Percentiles rank a stretch among this genome's conserved stretches.
Conservation (phyloP, 257 asterid species). For the Lycium barbarum region DNA sequence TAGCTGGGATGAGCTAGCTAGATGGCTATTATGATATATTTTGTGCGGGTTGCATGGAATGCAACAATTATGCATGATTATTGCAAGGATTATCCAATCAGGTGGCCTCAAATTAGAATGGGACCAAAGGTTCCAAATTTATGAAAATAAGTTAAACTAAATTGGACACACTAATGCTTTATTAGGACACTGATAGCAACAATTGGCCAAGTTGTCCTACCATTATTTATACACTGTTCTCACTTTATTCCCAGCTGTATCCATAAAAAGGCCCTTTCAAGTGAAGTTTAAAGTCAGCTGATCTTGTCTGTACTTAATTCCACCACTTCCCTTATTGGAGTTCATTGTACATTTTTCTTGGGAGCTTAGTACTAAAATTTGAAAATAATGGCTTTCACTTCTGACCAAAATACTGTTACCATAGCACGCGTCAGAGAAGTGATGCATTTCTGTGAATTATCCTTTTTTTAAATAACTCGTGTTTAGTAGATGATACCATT, state of each 20-base stretch:
- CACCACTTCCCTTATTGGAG: neutral
- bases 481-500: too few species aligned
- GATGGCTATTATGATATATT: neutral
- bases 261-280: neutral
- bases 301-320: neutral
- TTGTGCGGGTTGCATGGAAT: neutral
- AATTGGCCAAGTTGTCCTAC: conserved; percentile 15
- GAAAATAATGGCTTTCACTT: neutral
- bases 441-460: too few species aligned
- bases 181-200: conserved; percentile 7
- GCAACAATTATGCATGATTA: conserved; percentile 22
- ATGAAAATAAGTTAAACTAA: neutral
- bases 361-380: neutral
- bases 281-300: neutral
- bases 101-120: neutral
- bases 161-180: conserved; percentile 17
- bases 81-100: neutral
- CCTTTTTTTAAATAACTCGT: too few species aligned
- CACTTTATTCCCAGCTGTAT: conserved; percentile 23
- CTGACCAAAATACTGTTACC: neutral
- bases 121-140: neutral
- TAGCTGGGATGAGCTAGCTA: too few species aligned
- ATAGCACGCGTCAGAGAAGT: too few species aligned
- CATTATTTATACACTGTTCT: neutral
- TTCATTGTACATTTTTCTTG: neutral